Evolutionary conservation across 2,329 filamentous ascomycete genomes (phyloP), one percentile per base, ranked within the genome.

Genomic region (Xylaria sp.): DNA sequence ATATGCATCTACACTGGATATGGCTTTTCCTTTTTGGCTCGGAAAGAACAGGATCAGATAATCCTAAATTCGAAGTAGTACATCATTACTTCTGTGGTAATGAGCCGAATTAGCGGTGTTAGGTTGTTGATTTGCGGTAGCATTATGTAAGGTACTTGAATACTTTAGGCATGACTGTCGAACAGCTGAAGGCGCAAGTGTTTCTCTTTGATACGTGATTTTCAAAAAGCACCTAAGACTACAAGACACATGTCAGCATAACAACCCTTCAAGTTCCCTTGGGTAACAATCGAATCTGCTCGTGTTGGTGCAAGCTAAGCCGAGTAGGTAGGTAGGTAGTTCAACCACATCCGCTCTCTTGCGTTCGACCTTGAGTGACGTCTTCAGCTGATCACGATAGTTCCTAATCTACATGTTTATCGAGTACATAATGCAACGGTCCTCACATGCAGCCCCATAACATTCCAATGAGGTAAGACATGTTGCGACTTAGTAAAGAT

Each of bases 341-440:
- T 55, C 20, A n/a, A 55, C 12, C 52, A 55, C n/a, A 34, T 53
- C 30, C 50, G 36, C 50, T 18, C 30, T 18, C 50, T 23, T 34
- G 20, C 5, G 30, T 53, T 23, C 50, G 9, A 34, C 30, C 30
- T 32, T 23, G 28, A 34, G 30, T 53, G 50, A 34, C 50, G 20
- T 23, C 28, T 34, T 53, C 50, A 53, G 8, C 50, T 56, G 53
- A 56, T 36, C 34, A n/a, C 20, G 20, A 56, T 36, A 23, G 53
- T 25, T 56, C 20, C 34, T 18, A 34, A 36, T 5, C 25, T 34
- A 12, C 23, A 20, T 53, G 6, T 12, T 34, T 36, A 34, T 34
- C 12, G n/a, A 23, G 46, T 6, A 5, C n/a, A n/a, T n/a, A n/a
- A n/a, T 13, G 50, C 7, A 18, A 15, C 23, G 20, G 13, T 57